Percentiles rank a stretch among this genome's conserved stretches.
Evolutionary conservation across 495 filamentous ascomycete species (phyloP).

Genomic region (Neurospora sp.): DNA sequence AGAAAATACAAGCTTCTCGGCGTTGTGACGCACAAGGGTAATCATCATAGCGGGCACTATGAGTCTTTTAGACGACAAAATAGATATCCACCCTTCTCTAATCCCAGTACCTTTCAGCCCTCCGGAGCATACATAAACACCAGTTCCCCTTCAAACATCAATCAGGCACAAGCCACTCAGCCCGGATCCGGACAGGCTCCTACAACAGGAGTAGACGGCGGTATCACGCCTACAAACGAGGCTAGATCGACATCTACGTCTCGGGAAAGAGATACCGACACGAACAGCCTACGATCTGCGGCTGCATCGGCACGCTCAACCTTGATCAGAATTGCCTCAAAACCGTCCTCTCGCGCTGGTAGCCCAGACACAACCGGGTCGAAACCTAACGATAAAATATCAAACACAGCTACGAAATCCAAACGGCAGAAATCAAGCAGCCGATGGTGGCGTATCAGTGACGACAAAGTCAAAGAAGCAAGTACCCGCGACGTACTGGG

Average conservation of each 20-base stretch:
- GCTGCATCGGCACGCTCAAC: conserved; percentile 33
- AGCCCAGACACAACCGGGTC: conserved; percentile 3
- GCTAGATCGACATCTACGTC: conserved; percentile 19
- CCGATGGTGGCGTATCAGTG: conserved; percentile 96
- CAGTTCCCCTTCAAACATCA: neutral
- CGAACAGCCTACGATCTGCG: conserved; percentile 32
- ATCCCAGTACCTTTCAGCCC: conserved; percentile 62
- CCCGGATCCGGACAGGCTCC: conserved; percentile 21
- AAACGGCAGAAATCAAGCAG: conserved; percentile 54
- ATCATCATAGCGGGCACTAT: conserved; percentile 93
- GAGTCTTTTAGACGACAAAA: conserved; percentile 92
- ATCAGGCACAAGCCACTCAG: conserved; percentile 31
- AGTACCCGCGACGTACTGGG: conserved; percentile 81
- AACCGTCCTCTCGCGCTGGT: conserved; percentile 8
- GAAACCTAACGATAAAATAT: neutral
- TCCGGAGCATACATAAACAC: conserved; percentile 50
- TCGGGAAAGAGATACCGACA: conserved; percentile 23
- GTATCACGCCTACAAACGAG: conserved; percentile 29
- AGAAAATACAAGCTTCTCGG: conserved; percentile 77
- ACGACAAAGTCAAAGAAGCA: conserved; percentile 91
- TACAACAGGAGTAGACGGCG: conserved; percentile 14
- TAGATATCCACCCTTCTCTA: conserved; percentile 61
- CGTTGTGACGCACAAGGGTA: conserved; percentile 89
- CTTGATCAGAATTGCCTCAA: conserved; percentile 26
- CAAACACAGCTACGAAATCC: conserved; percentile 13